Conservation (phyloP, 371 early-diverging fungal genomes). For the Mucor saturninus region DNA sequence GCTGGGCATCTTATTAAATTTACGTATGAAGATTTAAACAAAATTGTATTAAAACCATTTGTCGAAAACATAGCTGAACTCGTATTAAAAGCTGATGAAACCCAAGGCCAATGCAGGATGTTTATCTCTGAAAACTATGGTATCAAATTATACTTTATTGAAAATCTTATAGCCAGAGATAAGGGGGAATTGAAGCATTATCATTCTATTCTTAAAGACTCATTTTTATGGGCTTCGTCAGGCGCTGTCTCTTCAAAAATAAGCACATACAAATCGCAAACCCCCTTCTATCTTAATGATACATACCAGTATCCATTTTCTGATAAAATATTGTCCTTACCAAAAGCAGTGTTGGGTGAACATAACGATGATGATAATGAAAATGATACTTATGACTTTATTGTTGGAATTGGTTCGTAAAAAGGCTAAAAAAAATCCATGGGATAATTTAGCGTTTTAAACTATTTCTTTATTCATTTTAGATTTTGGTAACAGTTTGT, state of each 20-base stretch:
- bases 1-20: no score
- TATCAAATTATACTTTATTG: background rate
- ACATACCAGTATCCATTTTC: no score
- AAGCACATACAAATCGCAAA: no score
- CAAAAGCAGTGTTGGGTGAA: background rate
- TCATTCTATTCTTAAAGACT: no score
- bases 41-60: no score
- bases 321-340: no score
- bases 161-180: background rate
- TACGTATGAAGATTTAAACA: no score
- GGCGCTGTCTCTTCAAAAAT: no score
- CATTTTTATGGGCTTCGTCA: no score
- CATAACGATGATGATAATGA: background rate
- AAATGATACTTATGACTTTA: background rate
- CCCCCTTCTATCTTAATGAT: no score
- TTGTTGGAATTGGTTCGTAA: constrained; percentile 38
- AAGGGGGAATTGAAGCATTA: background rate
- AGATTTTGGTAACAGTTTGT: constrained; percentile 62
- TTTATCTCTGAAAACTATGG: background rate
- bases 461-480: background rate
- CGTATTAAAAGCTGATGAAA: background rate
- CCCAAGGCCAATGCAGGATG: background rate
- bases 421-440: background rate
- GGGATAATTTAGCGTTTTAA: no score
- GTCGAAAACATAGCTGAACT: background rate